Percentiles rank a stretch among this genome's conserved stretches.
Conservation (phyloP, 352 stramenopile species). For the Phytophthora brassicae region DNA sequence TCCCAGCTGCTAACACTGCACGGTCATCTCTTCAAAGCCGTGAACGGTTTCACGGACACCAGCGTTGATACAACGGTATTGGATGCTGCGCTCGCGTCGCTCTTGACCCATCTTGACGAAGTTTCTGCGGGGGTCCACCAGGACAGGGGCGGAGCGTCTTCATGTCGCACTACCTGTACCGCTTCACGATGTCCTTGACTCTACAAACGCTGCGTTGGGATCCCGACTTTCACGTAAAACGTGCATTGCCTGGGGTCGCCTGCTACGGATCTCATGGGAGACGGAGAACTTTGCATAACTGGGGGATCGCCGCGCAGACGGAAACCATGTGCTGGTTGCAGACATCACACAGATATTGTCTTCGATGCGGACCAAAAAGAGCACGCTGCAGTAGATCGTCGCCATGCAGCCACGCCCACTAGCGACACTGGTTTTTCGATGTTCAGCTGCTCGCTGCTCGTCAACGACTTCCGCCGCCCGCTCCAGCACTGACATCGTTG, state of each 20-base stretch:
- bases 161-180: too few relatives aligned
- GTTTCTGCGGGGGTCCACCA: too few relatives aligned
- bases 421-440: too few relatives aligned
- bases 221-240: not conserved
- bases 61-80: too few relatives aligned
- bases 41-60: not conserved
- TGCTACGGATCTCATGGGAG: not conserved
- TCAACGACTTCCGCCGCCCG: too few relatives aligned
- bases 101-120: too few relatives aligned
- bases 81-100: too few relatives aligned
- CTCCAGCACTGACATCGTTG: too few relatives aligned
- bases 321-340: not conserved
- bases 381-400: not conserved
- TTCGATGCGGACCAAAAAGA: not conserved
- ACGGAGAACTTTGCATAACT: not conserved
- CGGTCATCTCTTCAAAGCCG: slow-evolving; percentile 9
- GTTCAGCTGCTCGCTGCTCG: too few relatives aligned
- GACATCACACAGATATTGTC: slow-evolving; percentile 14
- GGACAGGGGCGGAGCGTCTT: too few relatives aligned
- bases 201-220: not conserved
- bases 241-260: not conserved
- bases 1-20: slow-evolving; percentile 2
- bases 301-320: not conserved
- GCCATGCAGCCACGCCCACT: too few relatives aligned
- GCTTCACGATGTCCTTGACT: slow-evolving; percentile 6